These are phyloP conservation scores for Aspergillus novofumigatus DNA, from an alignment of 2,329 filamentous ascomycete genomes.

Conservation along the genomic window DNA sequence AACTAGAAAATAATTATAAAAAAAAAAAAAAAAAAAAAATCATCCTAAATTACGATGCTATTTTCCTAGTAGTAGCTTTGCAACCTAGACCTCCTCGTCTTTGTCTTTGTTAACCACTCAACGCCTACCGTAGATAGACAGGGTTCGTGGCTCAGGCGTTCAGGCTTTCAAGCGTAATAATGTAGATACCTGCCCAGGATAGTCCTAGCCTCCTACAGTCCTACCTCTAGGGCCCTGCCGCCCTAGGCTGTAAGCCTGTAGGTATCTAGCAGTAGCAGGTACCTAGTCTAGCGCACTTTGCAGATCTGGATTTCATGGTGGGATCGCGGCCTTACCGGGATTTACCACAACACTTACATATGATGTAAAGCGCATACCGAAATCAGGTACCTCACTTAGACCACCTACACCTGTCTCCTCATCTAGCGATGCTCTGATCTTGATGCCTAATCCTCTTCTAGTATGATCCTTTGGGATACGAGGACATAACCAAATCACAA, in stretches of 20 bases:
- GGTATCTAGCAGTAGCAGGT: background rate
- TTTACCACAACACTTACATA: background rate
- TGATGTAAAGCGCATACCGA: background rate
- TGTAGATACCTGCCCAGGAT: background rate
- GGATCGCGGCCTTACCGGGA: conserved; percentile 9
- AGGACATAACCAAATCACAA: background rate
- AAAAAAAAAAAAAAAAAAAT: no score
- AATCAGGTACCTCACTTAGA: background rate
- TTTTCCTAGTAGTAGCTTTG: background rate
- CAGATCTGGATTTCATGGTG: conserved; percentile 13
- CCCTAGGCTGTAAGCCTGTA: background rate
- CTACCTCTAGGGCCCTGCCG: background rate
- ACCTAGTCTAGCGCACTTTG: background rate
- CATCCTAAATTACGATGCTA: background rate
- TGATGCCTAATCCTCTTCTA: background rate
- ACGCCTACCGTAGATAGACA: background rate
- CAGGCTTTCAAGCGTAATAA: background rate
- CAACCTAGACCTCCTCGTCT: background rate
- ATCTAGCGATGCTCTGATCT: background rate
- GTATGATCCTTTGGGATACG: background rate
- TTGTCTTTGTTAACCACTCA: background rate
- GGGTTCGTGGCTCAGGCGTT: background rate
- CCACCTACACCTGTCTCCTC: background rate
- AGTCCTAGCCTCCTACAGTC: no score
- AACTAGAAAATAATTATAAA: background rate